Evolutionary conservation across 2,329 filamentous ascomycete species (phyloP).

Genomic region (Xylariaceae sp.): DNA sequence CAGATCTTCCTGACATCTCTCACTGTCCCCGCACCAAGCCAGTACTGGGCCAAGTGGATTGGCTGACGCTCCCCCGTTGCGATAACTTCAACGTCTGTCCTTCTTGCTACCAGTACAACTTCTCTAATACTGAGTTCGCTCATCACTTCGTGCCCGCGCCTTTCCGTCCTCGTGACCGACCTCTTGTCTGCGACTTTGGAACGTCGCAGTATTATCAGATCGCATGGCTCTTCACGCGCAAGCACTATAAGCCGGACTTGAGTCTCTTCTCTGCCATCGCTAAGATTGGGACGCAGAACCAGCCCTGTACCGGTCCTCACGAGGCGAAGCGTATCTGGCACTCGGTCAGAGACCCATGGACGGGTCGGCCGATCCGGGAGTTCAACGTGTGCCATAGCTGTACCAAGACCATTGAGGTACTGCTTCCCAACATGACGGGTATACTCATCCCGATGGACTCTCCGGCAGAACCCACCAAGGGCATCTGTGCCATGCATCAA

Average conservation of each 20-base stretch:
- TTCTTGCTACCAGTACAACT: conserved; percentile 68
- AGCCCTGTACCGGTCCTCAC: conserved; percentile 53
- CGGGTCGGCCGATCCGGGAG: conserved; percentile 57
- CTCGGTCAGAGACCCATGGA: conserved; percentile 65
- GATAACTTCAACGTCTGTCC: conserved; percentile 78
- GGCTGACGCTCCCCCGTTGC: conserved; percentile 71
- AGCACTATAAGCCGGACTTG: conserved; percentile 62
- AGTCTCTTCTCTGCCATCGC: conserved; percentile 67
- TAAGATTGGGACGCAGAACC: conserved; percentile 52
- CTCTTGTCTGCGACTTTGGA: conserved; percentile 74
- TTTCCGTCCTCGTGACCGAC: conserved; percentile 50
- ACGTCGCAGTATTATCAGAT: conserved; percentile 75
- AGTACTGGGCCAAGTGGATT: conserved; percentile 65
- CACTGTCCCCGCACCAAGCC: conserved; percentile 65
- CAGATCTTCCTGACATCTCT: conserved; percentile 48
- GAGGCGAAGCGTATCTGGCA: conserved; percentile 66
- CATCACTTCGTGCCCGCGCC: conserved; percentile 61
- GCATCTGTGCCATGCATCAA: conserved; percentile 67
- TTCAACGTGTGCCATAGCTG: conserved; percentile 77
- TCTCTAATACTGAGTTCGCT: conserved; percentile 63
- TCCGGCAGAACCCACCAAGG: conserved; percentile 40
- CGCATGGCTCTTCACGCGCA: conserved; percentile 75
- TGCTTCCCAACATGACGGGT: conserved; percentile 69
- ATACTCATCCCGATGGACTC: conserved; percentile 55
- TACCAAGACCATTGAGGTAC: conserved; percentile 63